Conservation (phyloP, 2,329 filamentous ascomycete genomes). For the Xylaria hypoxylon region DNA sequence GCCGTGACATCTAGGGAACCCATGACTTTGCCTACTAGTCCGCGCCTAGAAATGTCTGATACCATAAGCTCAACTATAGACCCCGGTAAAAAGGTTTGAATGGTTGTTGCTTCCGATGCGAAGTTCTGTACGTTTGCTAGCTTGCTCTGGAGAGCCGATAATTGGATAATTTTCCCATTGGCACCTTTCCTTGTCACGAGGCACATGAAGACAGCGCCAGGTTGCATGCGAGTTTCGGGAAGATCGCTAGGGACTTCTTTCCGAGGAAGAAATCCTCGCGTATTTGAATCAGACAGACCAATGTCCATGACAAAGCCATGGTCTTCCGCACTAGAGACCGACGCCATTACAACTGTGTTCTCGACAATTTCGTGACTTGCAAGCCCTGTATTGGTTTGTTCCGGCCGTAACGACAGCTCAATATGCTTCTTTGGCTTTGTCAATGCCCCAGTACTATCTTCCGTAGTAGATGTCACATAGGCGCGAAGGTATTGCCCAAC, state of each 20-base stretch:
- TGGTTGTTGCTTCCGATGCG: conserved; percentile 81
- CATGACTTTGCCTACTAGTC: conserved; percentile 91
- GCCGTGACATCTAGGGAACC: conserved; percentile 91
- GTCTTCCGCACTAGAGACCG: conserved; percentile 92
- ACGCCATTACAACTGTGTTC: conserved; percentile 85
- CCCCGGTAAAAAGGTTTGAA: conserved; percentile 91
- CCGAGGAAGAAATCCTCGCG: conserved; percentile 86
- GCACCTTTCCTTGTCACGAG: conserved; percentile 79
- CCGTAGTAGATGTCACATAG: conserved; percentile 81
- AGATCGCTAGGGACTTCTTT: conserved; percentile 79
- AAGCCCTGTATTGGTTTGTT: conserved; percentile 81
- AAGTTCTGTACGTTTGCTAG: conserved; percentile 74
- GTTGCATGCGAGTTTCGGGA: conserved; percentile 76
- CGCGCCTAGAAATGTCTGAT: conserved; percentile 77
- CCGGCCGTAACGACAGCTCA: conserved; percentile 85
- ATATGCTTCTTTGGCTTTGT: conserved; percentile 82
- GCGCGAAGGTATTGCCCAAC: conserved; percentile 90
- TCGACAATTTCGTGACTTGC: conserved; percentile 77
- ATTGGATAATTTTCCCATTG: conserved; percentile 85
- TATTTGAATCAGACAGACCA: conserved; percentile 73
- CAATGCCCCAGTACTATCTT: conserved; percentile 64
- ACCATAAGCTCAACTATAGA: conserved; percentile 89
- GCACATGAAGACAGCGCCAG: conserved; percentile 87
- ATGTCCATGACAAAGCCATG: conserved; percentile 95
- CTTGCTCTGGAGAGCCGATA: conserved; percentile 79